Evolutionary conservation across 164 flowering plant genomes (phyloP), one percentile per base, ranked within the genome.

Genomic region (Warburgia ugandensis): DNA sequence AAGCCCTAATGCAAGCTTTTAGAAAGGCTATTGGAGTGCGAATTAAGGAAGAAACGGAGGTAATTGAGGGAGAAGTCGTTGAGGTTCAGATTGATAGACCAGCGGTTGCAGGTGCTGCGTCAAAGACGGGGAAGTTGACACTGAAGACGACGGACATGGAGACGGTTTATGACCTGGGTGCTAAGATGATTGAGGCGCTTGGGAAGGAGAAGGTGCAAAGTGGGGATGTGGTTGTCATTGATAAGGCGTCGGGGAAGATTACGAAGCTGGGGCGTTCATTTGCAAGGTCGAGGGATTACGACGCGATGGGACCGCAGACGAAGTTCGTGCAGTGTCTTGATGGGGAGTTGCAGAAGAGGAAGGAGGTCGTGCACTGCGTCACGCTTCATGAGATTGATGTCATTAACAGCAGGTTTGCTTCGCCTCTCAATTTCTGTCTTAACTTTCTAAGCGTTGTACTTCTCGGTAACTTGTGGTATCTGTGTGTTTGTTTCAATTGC

Each of bases 141-240:
- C 54, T 91, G 59, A 91, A 87, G 80, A 85, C 98, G 20, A 91
- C 98, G 20, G 96, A 91, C 50, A 91, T 91, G 98, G 96, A 91
- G 72, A 83, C 96, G 0, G 86, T 83, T 20, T 87, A 91, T 46
- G 96, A 91, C 30, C 49, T 91, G 60, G 98, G 98, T 36, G 79
- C 80, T 5, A 91, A 91, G 75, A 83, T 91, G 95, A 91, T 91
- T 47, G 98, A 91, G 75, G 80, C 90, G 0, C 44, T 91, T 63
- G 79, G 78, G 50, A 87, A 83, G 77, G 83, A 91, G 76, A 91
- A 91, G 72, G 95, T 87, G 33, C 90, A 83, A n/a, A 86, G 97
- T 42, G 95, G 97, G 17, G 95, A 90, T 63, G 94, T 90, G 12
- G 67, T 90, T 45, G 97, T 81, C 1, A 84, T 90, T 26, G 95